Evolutionary conservation across 352 stramenopile species (phyloP), one percentile per base, ranked within the genome.

Genomic region (Pythium phragmiticola): DNA sequence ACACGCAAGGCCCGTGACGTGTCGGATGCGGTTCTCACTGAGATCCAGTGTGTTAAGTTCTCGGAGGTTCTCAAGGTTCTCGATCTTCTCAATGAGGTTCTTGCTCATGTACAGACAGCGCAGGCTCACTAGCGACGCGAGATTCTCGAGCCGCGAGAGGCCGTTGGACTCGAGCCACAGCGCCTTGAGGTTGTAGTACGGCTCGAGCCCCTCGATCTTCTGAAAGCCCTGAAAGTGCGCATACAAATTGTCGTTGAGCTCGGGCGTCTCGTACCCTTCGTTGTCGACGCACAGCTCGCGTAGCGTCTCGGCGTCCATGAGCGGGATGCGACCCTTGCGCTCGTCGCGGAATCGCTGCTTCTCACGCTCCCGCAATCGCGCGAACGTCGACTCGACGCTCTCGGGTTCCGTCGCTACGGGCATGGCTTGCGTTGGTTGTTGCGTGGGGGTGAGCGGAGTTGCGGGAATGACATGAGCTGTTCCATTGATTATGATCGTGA

Each of bases 81-180:
- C 82, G 23, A 98, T 80, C 13, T 66, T 71, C 58, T 84, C 77
- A 34, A 99, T 91, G 7, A 97, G 68, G 74, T 99, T 99, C 48
- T 95, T 94, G 70, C 95, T 87, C 59, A 98, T 58, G 65, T 98
- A 98, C 36, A 99, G 72, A 66, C 92, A 98, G 42, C 94, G 74
- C 21, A 99, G 63, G 26, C 93, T 74, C 12, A 73, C 61, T 6
- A 98, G 72, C 51, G 84, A 60, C 39, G 69, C 60, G 37, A 98
- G 73, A 65, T 88, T 88, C 56, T 92, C 89, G 33, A 98, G 89
- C 65, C 74, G 87, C 19, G 68, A 74, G 34, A 99, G 80, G 9
- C 92, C 94, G 67, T 99, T 99, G 1, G 88, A 96, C 69, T 98
- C 94, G 19, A 99, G 85, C 89, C 89, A 99, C n/a, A 99, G 75